Evolutionary conservation across 2,329 filamentous ascomycete genomes (phyloP), one percentile per base, ranked within the genome.

Genomic region (Aquanectria penicillioides): DNA sequence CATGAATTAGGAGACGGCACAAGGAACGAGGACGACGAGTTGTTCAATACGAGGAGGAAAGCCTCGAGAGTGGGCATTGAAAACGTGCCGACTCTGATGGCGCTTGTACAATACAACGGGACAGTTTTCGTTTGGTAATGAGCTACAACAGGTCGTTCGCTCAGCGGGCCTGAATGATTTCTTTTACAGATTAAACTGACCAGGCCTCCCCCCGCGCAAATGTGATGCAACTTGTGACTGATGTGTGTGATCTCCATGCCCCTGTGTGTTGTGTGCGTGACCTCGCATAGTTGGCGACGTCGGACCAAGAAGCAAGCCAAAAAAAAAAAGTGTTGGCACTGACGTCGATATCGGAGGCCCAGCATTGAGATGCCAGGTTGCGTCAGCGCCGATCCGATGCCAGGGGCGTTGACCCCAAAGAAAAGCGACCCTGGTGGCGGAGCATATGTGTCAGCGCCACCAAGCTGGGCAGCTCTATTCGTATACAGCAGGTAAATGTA

Each of bases 21-120:
- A 65, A 61, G 53, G 37, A 57, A 29, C 47, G 57, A 46, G 36
- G 43, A 46, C 40, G 56, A 34, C 17, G 49, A 43, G 59, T 51
- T 59, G 55, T 51, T 55, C 56, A 62, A 63, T 57, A 60, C 52
- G 59, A 62, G 62, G 59, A 59, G 59, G 63, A 37, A 57, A 53
- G 26, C 41, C 52, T 60, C 43, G 38, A 59, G 46, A 23, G 61
- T 67, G 60, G 65, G 54, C 57, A 61, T 58, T 57, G 59, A 66
- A 61, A 59, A 68, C 64, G 48, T 59, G 66, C 53, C 57, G 44
- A 58, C 49, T 57, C 51, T 58, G 52, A 50, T 48, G 68, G 66
- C 66, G 56, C 63, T 69, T 70, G 68, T 70, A 70, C 66, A 69
- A 69, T 63, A 69, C 67, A 65, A 66, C 52, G 65, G 64, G 63